Evolutionary conservation across 2,329 filamentous ascomycete genomes (phyloP).

Genomic region (Geosmithia morbida): DNA sequence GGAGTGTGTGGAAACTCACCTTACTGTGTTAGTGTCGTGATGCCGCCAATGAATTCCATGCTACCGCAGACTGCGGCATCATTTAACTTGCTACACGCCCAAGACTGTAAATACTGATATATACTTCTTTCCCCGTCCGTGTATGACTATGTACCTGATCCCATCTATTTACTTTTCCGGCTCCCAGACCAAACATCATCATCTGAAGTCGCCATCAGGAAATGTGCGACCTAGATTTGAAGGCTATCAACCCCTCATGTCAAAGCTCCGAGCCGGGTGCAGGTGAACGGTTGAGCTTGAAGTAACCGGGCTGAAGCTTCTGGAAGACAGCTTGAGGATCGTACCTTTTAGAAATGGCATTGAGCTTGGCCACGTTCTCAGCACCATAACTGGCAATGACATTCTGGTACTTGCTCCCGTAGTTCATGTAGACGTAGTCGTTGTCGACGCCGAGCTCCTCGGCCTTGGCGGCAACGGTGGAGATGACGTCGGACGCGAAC

Average conservation of each 20-base stretch:
- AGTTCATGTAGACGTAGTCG: slow-evolving; percentile 25
- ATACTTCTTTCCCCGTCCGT: too few species aligned
- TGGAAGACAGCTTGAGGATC: slow-evolving; percentile 19
- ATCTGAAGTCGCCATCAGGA: neutral
- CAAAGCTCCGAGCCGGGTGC: neutral
- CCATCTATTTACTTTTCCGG: too few species aligned
- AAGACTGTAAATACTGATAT: too few species aligned
- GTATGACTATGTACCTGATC: too few species aligned
- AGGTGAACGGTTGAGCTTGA: slow-evolving; percentile 9
- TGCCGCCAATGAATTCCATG: too few species aligned
- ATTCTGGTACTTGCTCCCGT: slow-evolving; percentile 22
- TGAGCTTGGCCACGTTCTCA: slow-evolving; percentile 17
- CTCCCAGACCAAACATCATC: too few species aligned
- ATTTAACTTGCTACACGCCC: too few species aligned
- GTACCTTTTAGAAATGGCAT: slow-evolving; percentile 13
- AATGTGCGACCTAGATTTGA: too few species aligned
- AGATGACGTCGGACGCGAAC: slow-evolving; percentile 6
- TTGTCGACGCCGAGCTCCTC: slow-evolving; percentile 4
- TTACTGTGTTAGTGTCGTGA: too few species aligned
- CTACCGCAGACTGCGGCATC: too few species aligned
- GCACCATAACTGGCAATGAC: slow-evolving; percentile 21
- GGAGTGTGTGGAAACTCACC: neutral
- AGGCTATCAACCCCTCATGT: neutral
- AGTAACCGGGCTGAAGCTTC: slow-evolving; percentile 14
- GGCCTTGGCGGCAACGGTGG: slow-evolving; percentile 6